phyloP scores from a whole-genome alignment of 1,284 basidiomycete genomes.

The Marasmius tenuissimus region DNA sequence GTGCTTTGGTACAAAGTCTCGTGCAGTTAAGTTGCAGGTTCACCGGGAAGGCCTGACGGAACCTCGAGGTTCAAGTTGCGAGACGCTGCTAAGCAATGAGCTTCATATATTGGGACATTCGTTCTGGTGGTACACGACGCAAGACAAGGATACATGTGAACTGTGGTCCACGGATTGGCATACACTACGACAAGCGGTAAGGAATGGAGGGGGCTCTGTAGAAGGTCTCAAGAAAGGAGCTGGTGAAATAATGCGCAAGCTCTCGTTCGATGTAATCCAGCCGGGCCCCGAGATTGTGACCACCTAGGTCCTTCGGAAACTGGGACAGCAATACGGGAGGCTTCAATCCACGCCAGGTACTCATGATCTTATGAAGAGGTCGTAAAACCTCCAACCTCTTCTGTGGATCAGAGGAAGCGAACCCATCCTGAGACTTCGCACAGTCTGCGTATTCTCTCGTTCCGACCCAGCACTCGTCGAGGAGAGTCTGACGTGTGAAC shows the following conservation, averaged over 20 bases:
- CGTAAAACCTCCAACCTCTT: neutral
- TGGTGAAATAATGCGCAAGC: neutral
- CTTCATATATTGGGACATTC: too few species aligned
- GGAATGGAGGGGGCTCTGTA: conserved; percentile 4
- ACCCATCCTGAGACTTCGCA: neutral
- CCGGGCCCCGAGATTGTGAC: neutral
- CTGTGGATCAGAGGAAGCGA: neutral
- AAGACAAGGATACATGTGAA: too few species aligned
- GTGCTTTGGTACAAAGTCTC: too few species aligned
- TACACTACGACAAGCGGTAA: neutral
- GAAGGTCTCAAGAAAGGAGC: conserved; percentile 2
- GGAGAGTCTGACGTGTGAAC: neutral
- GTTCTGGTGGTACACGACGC: too few species aligned
- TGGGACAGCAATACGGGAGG: neutral
- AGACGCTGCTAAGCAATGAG: too few species aligned
- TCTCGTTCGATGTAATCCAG: neutral
- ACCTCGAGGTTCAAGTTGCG: too few species aligned
- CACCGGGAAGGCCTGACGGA: too few species aligned
- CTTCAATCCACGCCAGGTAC: neutral
- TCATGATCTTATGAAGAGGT: conserved; percentile 1
- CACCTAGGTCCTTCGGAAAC: neutral
- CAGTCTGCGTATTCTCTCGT: neutral
- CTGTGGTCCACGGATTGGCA: too few species aligned
- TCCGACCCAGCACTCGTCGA: conserved; percentile 2
- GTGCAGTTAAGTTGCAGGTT: too few species aligned